Percentiles rank a stretch among this genome's conserved stretches.
Conservation (phyloP, 176 grass and related monocot species). For the Oryza punctata region DNA sequence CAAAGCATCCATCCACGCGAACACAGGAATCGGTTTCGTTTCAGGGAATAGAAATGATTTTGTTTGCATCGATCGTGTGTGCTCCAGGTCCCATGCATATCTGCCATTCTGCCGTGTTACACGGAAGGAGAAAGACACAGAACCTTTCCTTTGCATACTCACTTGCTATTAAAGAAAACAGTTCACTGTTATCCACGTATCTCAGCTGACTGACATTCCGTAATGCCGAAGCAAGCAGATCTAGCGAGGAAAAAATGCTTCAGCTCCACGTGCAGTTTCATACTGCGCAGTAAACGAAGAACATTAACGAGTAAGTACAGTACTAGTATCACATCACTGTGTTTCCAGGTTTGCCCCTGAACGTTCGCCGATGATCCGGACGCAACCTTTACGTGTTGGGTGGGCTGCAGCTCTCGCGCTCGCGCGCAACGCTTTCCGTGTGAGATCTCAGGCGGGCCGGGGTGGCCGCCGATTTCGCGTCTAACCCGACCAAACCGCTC, state of each 20-base stretch:
- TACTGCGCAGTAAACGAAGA: constrained; percentile 24
- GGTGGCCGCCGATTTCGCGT: constrained; percentile 6
- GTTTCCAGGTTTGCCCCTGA: neutral
- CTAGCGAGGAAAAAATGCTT: constrained; percentile 29
- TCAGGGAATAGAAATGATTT: too few relatives aligned
- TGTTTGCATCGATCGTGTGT: too few relatives aligned
- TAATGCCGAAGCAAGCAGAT: constrained; percentile 25
- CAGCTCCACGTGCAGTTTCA: constrained; percentile 20
- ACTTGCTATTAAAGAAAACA: constrained; percentile 5
- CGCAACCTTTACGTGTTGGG: constrained; percentile 47
- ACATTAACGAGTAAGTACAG: neutral
- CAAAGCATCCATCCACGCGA: neutral
- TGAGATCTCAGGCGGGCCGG: neutral
- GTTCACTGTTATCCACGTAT: neutral
- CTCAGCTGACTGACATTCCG: constrained; percentile 24
- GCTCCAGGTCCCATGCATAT: neutral
- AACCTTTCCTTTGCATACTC: neutral
- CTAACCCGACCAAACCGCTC: constrained; percentile 2
- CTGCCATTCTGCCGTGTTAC: constrained; percentile 22
- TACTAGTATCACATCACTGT: neutral
- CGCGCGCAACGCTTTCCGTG: constrained; percentile 33
- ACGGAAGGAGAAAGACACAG: neutral
- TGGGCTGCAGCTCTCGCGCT: neutral
- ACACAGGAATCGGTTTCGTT: neutral
- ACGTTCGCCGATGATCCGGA: neutral